These are phyloP conservation scores for Capronia epimyces DNA, from an alignment of 2,329 filamentous ascomycete genomes.

Conservation along the genomic window DNA sequence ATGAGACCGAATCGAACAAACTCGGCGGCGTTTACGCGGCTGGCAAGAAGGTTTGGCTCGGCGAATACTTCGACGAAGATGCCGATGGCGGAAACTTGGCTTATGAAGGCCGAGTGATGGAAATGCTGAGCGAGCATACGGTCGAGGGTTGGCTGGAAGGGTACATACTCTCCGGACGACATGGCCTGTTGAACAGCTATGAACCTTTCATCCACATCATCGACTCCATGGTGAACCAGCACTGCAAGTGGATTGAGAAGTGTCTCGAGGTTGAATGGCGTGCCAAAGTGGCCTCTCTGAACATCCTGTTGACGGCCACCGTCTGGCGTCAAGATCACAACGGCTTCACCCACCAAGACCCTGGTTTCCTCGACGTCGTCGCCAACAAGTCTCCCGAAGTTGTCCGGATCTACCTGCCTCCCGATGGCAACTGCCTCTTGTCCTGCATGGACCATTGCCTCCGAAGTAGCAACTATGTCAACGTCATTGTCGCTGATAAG, in stretches of 20 bases:
- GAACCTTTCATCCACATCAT: conserved; percentile 80
- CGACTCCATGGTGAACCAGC: conserved; percentile 80
- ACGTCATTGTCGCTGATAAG: conserved; percentile 74
- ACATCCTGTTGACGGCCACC: conserved; percentile 71
- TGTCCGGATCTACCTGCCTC: conserved; percentile 73
- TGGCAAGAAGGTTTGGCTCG: conserved; percentile 75
- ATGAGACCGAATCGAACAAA: conserved; percentile 79
- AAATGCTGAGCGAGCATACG: conserved; percentile 78
- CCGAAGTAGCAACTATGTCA: conserved; percentile 69
- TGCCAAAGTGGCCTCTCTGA: conserved; percentile 65
- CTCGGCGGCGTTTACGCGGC: conserved; percentile 65
- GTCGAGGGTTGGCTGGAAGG: conserved; percentile 76
- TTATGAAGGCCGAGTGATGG: conserved; percentile 67
- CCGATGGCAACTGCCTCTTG: conserved; percentile 72
- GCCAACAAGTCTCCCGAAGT: conserved; percentile 76
- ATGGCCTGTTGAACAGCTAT: conserved; percentile 73
- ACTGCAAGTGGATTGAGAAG: conserved; percentile 82
- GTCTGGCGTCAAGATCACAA: conserved; percentile 82
- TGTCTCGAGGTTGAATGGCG: conserved; percentile 75
- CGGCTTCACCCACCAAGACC: conserved; percentile 76
- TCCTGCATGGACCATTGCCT: conserved; percentile 73
- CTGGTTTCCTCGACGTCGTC: conserved; percentile 72
- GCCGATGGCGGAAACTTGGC: conserved; percentile 67
- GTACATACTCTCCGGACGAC: conserved; percentile 67
- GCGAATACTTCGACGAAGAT: conserved; percentile 72